Base-by-base conservation (phyloP, 164 flowering plant species). In the Macadamia tetraphylla region DNA sequence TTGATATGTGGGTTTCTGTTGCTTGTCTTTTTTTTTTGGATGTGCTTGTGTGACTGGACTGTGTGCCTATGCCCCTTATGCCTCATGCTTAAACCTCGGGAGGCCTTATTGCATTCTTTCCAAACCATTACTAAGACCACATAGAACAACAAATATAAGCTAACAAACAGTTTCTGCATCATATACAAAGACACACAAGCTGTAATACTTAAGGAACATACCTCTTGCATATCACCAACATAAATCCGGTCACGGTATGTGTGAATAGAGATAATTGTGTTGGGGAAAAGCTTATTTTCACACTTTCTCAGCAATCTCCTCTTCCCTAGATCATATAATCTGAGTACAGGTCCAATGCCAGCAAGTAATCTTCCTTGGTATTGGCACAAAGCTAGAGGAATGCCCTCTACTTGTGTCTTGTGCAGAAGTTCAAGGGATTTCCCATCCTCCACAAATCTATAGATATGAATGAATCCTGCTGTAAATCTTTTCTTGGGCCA, bases 191-290 rank as follows among this genome's bases (percentile, higher is more conserved):
- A 44, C 17, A 32, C 43, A 57, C 44, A 60, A 12, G 31, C 32
- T 56, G 32, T 35, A n/a, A 6, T 68, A 2, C 40, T 5, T 56
- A 63, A 30, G 73, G 32, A 64, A 40, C 79, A 79, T 85, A 91
- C 99, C 97, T 95, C 99, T 75, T 92, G 98, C 55, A 95, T 88
- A 74, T 95, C 99, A 62, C 99, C 99, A 3, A 92, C 99, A 59
- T 95, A 95, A 63, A 95, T 95, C 43, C 99, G 84, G 73, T 95
- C 99, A 48, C 99, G 93, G 72, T 89, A 95, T 12, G 96, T 92
- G 64, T 95, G 86, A 68, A 95, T 91, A 29, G 99, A 85, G 68
- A 84, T 60, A 42, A 95, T 91, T 31, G 91, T 70, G 73, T 91
- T 95, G 11, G 99, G 99, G 70, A 95, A 95, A 65, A 91, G 80